These are phyloP conservation scores for Globisporangium sylvaticum DNA, from an alignment of 352 stramenopile genomes.

Conservation along the genomic window DNA sequence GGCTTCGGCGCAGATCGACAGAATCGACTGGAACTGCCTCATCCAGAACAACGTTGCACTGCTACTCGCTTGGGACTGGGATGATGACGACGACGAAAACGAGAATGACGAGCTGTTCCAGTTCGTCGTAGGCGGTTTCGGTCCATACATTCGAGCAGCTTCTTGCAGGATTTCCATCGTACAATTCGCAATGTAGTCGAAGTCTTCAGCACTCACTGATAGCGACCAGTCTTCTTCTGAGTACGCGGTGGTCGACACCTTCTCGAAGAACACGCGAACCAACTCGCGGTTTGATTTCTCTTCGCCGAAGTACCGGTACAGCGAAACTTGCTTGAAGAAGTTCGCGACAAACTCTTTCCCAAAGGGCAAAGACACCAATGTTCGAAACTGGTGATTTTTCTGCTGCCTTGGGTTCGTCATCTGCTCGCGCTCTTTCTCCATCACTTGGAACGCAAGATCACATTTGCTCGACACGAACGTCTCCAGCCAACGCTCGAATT, in stretches of 20 bases:
- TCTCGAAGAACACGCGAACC: slow-evolving; percentile 77
- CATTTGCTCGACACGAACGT: slow-evolving; percentile 59
- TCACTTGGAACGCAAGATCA: slow-evolving; percentile 34
- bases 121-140: slow-evolving; percentile 24
- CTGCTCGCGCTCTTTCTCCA: slow-evolving; percentile 48
- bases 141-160: slow-evolving; percentile 64
- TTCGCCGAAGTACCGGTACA: slow-evolving; percentile 65
- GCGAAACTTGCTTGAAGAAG: slow-evolving; percentile 70
- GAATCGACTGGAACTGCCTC: slow-evolving; percentile 71
- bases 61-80: slow-evolving; percentile 27
- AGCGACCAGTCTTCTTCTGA: slow-evolving; percentile 57
- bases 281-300: slow-evolving; percentile 72
- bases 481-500: slow-evolving; percentile 69
- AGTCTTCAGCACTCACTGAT: slow-evolving; percentile 33
- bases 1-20: slow-evolving; percentile 58
- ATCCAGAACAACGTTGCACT: slow-evolving; percentile 76
- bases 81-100: slow-evolving; percentile 36
- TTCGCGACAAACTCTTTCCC: slow-evolving; percentile 54
- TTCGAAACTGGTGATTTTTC: slow-evolving; percentile 70
- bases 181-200: slow-evolving; percentile 51
- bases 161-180: slow-evolving; percentile 77
- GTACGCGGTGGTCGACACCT: slow-evolving; percentile 67
- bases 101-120: slow-evolving; percentile 27
- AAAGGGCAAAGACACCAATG: slow-evolving; percentile 67
- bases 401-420: slow-evolving; percentile 50